Base-by-base conservation (phyloP, 768 basidiomycete species). In the Suillus discolor region DNA sequence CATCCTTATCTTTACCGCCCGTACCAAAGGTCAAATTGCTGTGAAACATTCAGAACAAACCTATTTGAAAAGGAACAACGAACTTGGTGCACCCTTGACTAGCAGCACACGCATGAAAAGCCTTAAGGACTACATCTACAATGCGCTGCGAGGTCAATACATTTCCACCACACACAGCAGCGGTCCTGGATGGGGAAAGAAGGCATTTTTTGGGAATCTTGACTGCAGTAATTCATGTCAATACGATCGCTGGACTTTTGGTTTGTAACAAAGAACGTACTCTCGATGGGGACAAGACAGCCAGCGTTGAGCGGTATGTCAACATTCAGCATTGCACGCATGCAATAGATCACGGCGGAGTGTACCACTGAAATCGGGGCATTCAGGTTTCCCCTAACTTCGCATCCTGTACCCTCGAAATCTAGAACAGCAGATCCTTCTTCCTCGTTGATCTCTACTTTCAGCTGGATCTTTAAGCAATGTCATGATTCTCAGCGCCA, bases 261-360 rank as follows among this genome's bases (percentile, higher is more conserved):
- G 2, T 6, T 12, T 61, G 25, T 7, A 28, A 20, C 20, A 23
- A 18, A 1, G 47, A 55, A 79, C 84, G 61, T 69, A 93, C 93
- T 88, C 28, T 90, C 85, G 44, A 96, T 80, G 1, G 95, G 95
- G 9, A 94, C 92, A 11, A 98, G 84, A 73, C 96, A 97, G 1
- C 96, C 96, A 28, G 94, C 93, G 74, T 98, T 98, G 34, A 98
- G 83, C 13, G 96, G 96, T 53, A 97, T 97, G 71, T 95, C 91
- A 39, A 86, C 75, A 74, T 93, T 87, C 39, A 95, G 80, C 93
- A 94, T 94, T 20, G 92, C 80, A 36, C 93, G 86, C 87, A 94
- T 90, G 79, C 91, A 94, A 75, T 95, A 95, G 66, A 94, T 94
- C 45, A 94, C 89, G 4, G 93, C 92, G 3, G 91, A 92, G 71